Percentiles rank a stretch among this genome's conserved stretches.
Conservation (phyloP, 306 rosid species). For the Begonia fuchsioides region DNA sequence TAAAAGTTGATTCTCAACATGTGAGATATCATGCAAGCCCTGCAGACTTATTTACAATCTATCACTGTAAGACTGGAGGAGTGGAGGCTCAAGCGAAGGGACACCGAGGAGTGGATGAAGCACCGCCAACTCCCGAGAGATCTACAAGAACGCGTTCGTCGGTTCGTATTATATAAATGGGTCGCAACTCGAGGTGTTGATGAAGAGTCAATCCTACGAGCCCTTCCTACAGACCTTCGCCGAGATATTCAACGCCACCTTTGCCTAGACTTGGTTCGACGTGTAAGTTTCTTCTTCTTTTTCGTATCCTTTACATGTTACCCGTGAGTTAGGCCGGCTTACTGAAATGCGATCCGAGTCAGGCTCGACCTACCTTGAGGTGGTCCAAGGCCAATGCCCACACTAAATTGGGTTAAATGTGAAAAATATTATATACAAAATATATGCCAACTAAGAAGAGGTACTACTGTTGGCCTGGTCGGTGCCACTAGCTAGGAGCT, state of each 20-base stretch:
- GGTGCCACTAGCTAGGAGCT: too few species aligned
- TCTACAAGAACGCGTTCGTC: constrained; percentile 53
- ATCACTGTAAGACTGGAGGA: constrained; percentile 83
- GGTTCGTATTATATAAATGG: constrained; percentile 86
- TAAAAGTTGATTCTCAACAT: not conserved
- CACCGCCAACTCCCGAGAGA: constrained; percentile 73
- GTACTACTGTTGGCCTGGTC: too few species aligned
- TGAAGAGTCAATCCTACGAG: constrained; percentile 67
- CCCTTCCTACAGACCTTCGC: constrained; percentile 70
- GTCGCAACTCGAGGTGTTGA: constrained; percentile 87
- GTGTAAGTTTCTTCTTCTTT: constrained; percentile 36
- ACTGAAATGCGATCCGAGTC: too few species aligned
- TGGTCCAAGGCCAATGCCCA: too few species aligned
- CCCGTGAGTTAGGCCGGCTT: too few species aligned
- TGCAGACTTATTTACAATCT: constrained; percentile 92
- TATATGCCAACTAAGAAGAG: too few species aligned
- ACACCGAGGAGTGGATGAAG: constrained; percentile 93
- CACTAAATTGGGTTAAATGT: too few species aligned
- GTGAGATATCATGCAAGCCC: constrained; percentile 6
- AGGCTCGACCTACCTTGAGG: too few species aligned
- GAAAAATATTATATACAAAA: too few species aligned
- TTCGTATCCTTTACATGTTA: too few species aligned
- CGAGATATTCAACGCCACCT: constrained; percentile 83
- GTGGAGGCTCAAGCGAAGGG: constrained; percentile 81
- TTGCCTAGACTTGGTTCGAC: constrained; percentile 81